Base-by-base conservation (phyloP, 1,139 yeast genomes). In the Blastobotrys aristatus region DNA sequence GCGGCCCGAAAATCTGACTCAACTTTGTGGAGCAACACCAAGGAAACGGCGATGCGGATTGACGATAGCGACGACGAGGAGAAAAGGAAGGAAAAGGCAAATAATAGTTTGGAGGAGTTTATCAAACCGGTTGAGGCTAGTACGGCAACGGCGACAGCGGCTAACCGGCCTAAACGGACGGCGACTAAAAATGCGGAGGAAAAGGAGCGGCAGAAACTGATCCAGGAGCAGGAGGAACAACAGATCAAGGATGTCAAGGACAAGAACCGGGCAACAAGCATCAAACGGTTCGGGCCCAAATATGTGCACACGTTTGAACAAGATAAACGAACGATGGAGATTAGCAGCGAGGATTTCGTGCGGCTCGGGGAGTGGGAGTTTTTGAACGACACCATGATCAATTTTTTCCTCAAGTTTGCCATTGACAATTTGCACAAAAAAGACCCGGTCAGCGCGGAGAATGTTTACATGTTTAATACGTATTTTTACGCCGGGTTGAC, bases 401-500 rank as follows among this genome's bases (percentile, higher is more conserved):
- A 65, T 47, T 71, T 72, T 48, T 69, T 65, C 47, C 53, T 71
- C 14, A 65, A 64, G 51, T 55, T 57, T 32, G 24, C 42, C 22
- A 36, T 30, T 30, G 49, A 34, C 13, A 35, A 21, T 17, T 32
- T 44, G 16, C 17, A 17, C 20, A n/a, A 26, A 2, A 6, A 16
- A 13, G 36, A 33, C 8, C 31, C 7, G 7, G 30, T 13, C 7
- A 4, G 26, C 10, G 60, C 61, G 11, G 58, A 64, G 4, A 64
- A 69, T n/a, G 75, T 83, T 1, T 78, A 82, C 60, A 74, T 89
- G 2, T 79, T 92, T 64, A 87, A 88, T 59, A 84, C 97, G 0
- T 94, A 87, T 62, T 90, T 94, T 64, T 92, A 77, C 67, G 77
- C 85, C 1, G 82, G 82, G 59, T 69, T 89, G 39, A 71, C 52